Base-by-base conservation (phyloP, 2,329 filamentous ascomycete genomes). In the Trichothecium sympodiale region DNA sequence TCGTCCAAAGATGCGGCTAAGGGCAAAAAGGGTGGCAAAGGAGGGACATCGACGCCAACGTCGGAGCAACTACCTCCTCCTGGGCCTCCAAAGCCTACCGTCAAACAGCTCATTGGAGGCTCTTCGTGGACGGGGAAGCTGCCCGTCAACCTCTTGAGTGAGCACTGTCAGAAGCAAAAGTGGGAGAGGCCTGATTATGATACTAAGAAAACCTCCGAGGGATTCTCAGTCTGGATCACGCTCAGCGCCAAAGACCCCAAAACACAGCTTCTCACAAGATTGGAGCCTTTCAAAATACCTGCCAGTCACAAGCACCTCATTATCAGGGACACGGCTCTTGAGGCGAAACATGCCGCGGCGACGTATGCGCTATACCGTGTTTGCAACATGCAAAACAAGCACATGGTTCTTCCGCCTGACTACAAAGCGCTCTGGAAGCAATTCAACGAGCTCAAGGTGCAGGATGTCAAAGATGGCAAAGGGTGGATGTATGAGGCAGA, bases 41-140 rank as follows among this genome's bases (percentile, higher is more conserved):
- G 33, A 49, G 49, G 23, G 50, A 47, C 51, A n/a, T 33, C 50
- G 12, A 37, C 47, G 6, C 43, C 44, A 28, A 43, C 43, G 17
- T 49, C 38, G 38, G 46, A 47, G 43, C 60, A 54, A 36, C 53
- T 52, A 41, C 55, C 52, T 12, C 46, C 57, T 3, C 43, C 52
- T 3, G 67, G 59, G 0, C 69, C 69, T 4, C 71, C 71, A 0
- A 75, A 77, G 46, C 76, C 74, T 12, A 78, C 77, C 2, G 71
- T 72, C 31, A 80, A 81, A 57, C 85, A 93, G 47, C 65, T 98
- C 45, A 94, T 98, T 51, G 91, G 87, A 29, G 91, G 91, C 33
- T 77, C 86, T 39, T 95, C 87, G 47, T 98, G 91, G 91, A 98
- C 91, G 0, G 91, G 91, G 29, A 98, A 98, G 57, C 65, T 98